Percentiles rank a stretch among this genome's conserved stretches.
These are phyloP conservation scores for Aquilaria yunnanensis DNA, from an alignment of 345 rosid genomes.

Conservation along the genomic window DNA sequence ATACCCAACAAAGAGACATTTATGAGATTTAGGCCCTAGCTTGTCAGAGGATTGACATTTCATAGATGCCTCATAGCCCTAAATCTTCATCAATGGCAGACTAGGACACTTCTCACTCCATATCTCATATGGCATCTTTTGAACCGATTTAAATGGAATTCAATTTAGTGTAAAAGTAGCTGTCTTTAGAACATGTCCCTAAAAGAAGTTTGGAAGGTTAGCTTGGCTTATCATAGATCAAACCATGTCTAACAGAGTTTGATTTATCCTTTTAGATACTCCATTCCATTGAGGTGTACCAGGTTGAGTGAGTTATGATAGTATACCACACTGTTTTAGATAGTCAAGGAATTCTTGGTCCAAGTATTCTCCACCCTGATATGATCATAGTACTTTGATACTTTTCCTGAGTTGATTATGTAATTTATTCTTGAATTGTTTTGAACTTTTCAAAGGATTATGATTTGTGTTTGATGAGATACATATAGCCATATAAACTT, in stretches of 20 bases:
- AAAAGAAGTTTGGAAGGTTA: too few relatives aligned
- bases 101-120: neutral
- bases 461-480: too few relatives aligned
- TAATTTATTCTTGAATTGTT: slow-evolving; percentile 8
- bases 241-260: too few relatives aligned
- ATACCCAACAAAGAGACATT: neutral
- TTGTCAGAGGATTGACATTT: neutral
- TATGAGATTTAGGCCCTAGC: neutral
- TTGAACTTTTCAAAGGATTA: too few relatives aligned
- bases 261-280: neutral
- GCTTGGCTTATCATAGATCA: too few relatives aligned
- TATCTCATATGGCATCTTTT: slow-evolving; percentile 5
- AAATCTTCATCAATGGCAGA: neutral
- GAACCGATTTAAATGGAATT: too few relatives aligned
- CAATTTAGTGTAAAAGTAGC: too few relatives aligned
- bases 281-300: too few relatives aligned
- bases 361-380: slow-evolving; percentile 13
- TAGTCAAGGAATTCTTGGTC: slow-evolving; percentile 10
- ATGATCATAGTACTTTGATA: slow-evolving; percentile 10
- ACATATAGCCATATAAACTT: neutral
- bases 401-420: slow-evolving; percentile 12
- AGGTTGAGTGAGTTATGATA: too few relatives aligned
- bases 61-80: slow-evolving; percentile 1
- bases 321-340: slow-evolving; percentile 6
- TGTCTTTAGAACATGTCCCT: too few relatives aligned